These are phyloP conservation scores for Claviceps africana DNA, from an alignment of 2,329 filamentous ascomycete genomes.

Conservation along the genomic window DNA sequence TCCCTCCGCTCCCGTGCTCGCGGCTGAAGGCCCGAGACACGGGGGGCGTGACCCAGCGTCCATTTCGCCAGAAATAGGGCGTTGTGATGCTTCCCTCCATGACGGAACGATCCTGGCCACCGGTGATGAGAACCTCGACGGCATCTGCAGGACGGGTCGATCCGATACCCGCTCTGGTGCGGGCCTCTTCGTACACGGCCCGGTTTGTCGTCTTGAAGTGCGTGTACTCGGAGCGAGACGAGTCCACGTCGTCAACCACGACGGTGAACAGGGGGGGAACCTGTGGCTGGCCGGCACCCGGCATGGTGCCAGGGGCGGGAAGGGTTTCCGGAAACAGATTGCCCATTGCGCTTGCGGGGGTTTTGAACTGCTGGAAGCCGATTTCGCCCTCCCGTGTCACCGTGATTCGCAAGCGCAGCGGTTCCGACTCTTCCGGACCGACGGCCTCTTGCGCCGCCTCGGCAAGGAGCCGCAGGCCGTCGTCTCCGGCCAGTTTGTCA, in stretches of 20 bases:
- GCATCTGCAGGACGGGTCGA: constrained; percentile 34
- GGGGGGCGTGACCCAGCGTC: constrained; percentile 68
- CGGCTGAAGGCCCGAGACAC: constrained; percentile 29
- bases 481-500: constrained; percentile 27
- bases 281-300: constrained; percentile 11
- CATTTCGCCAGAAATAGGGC: constrained; percentile 62
- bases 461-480: constrained; percentile 29
- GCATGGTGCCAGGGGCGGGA: constrained; percentile 25
- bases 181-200: constrained; percentile 55
- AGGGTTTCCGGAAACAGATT: constrained; percentile 46
- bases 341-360: constrained; percentile 26
- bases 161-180: constrained; percentile 43
- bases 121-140: constrained; percentile 65
- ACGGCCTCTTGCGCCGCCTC: constrained; percentile 22
- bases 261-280: constrained; percentile 26
- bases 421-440: constrained; percentile 16
- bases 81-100: constrained; percentile 82
- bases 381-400: constrained; percentile 36
- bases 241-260: constrained; percentile 28
- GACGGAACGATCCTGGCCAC: constrained; percentile 42
- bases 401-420: constrained; percentile 40
- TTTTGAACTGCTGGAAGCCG: constrained; percentile 24
- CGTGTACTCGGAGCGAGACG: constrained; percentile 48
- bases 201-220: constrained; percentile 75
- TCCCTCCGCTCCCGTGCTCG: constrained; percentile 51